Evolutionary conservation across 805 yeast species (phyloP).

Genomic region (Nakazawaea populi): DNA sequence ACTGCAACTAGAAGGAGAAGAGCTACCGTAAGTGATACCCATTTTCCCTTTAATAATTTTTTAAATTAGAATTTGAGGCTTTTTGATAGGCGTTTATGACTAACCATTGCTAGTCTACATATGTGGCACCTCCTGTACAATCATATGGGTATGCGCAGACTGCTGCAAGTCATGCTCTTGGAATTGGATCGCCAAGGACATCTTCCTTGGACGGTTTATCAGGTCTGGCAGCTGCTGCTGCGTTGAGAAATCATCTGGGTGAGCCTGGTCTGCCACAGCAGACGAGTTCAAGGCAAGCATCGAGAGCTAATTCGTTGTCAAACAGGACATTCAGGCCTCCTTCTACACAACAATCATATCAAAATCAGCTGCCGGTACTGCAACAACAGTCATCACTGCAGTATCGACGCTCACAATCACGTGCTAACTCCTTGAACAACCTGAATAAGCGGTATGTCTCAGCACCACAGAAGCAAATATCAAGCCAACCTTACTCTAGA

Average conservation of each 20-base stretch:
- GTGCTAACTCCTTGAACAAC: conserved; percentile 1
- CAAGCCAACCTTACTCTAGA: background rate
- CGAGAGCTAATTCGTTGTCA: conserved; percentile 20
- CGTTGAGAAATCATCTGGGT: conserved; percentile 17
- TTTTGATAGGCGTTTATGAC: background rate
- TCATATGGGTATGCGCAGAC: conserved; percentile 12
- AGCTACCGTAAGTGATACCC: background rate
- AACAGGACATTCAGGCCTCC: conserved; percentile 19
- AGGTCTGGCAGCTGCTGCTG: conserved; percentile 26
- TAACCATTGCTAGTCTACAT: background rate
- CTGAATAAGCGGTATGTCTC: background rate
- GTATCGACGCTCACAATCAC: conserved; percentile 20
- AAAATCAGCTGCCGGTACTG: conserved; percentile 1
- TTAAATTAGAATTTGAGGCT: too few relatives aligned
- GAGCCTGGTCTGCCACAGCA: background rate
- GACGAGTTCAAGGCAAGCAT: conserved; percentile 8
- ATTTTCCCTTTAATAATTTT: too few relatives aligned
- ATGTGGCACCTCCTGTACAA: conserved; percentile 6
- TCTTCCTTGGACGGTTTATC: conserved; percentile 17
- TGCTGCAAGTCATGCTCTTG: conserved; percentile 21
- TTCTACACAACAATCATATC: too few relatives aligned
- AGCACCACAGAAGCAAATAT: background rate
- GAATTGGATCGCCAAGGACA: conserved; percentile 12
- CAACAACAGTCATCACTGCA: background rate
- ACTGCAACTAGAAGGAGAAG: conserved; percentile 1